These are phyloP conservation scores for Boletus sp. DNA, from an alignment of 1,284 basidiomycete species.

Conservation along the genomic window DNA sequence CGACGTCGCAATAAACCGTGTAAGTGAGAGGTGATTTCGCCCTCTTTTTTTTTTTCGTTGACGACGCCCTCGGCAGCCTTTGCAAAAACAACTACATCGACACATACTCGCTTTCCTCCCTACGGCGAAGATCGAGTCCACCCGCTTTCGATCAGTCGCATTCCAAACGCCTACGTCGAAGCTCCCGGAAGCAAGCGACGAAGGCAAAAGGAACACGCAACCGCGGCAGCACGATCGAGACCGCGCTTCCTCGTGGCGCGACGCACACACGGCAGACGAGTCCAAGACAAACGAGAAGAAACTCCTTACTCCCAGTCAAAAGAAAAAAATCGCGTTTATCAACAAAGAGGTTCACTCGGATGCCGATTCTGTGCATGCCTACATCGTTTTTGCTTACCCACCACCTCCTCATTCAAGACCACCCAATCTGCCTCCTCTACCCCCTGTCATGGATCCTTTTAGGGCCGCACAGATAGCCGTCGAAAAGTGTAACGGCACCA, in stretches of 20 bases:
- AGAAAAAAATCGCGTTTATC: slow-evolving; percentile 94
- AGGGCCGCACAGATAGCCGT: slow-evolving; percentile 66
- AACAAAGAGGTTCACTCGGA: slow-evolving; percentile 81
- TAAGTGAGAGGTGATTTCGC: too few species aligned
- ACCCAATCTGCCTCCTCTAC: slow-evolving; percentile 54
- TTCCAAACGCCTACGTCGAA: slow-evolving; percentile 77
- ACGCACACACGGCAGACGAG: slow-evolving; percentile 42
- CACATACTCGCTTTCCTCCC: slow-evolving; percentile 71
- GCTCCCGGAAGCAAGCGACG: slow-evolving; percentile 43
- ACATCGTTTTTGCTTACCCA: slow-evolving; percentile 81
- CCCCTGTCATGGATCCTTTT: slow-evolving; percentile 61
- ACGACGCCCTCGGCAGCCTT: slow-evolving; percentile 37
- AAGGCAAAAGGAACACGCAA: slow-evolving; percentile 32
- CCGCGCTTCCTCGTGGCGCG: slow-evolving; percentile 68
- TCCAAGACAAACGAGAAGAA: slow-evolving; percentile 52
- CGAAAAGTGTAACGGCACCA: slow-evolving; percentile 63
- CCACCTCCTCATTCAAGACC: slow-evolving; percentile 40
- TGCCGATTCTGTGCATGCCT: slow-evolving; percentile 74
- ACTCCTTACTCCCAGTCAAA: slow-evolving; percentile 80
- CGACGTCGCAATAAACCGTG: too few species aligned
- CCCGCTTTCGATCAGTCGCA: slow-evolving; percentile 87
- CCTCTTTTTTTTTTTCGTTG: too few species aligned
- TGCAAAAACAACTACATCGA: slow-evolving; percentile 64
- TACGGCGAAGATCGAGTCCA: slow-evolving; percentile 77
- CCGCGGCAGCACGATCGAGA: slow-evolving; percentile 52